phyloP scores from a whole-genome alignment of 495 filamentous ascomycete species.

The Aspergillus asperescens region DNA sequence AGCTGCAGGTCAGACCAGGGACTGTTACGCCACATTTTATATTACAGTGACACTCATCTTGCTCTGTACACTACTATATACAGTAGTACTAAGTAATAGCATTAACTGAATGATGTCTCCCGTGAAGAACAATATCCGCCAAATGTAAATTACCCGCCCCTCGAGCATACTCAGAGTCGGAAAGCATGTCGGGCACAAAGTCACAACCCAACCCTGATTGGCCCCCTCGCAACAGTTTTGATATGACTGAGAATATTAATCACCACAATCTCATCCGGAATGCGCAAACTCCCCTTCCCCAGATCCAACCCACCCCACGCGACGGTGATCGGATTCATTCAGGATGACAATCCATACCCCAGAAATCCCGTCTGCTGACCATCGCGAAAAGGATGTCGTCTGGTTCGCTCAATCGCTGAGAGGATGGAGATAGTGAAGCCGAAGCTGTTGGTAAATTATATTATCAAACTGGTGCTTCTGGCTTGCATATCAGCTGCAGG shows the following conservation, averaged over 20 bases:
- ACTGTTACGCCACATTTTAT: slow-evolving; percentile 16
- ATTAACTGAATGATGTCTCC: no score
- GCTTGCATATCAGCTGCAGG: slow-evolving; percentile 26
- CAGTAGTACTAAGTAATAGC: no score
- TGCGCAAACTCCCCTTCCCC: slow-evolving; percentile 17
- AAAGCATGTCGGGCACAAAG: no score
- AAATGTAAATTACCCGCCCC: no score
- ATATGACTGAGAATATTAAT: slow-evolving; percentile 14
- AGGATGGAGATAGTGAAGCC: slow-evolving; percentile 15
- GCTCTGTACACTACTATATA: neutral
- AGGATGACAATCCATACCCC: neutral
- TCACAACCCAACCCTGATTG: no score
- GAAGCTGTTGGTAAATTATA: slow-evolving; percentile 20
- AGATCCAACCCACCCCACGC: slow-evolving; percentile 25
- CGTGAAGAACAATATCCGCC: no score
- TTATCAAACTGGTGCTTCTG: slow-evolving; percentile 18
- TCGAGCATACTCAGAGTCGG: no score
- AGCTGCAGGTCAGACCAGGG: slow-evolving; percentile 18
- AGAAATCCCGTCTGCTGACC: slow-evolving; percentile 15
- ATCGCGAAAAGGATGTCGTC: neutral
- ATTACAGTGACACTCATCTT: neutral
- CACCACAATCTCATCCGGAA: slow-evolving; percentile 11
- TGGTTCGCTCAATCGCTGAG: neutral
- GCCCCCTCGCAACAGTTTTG: neutral
- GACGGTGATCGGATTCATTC: slow-evolving; percentile 15